Evolutionary conservation across 1,284 basidiomycete genomes (phyloP).

Genomic region (Prillingera fragicola): DNA sequence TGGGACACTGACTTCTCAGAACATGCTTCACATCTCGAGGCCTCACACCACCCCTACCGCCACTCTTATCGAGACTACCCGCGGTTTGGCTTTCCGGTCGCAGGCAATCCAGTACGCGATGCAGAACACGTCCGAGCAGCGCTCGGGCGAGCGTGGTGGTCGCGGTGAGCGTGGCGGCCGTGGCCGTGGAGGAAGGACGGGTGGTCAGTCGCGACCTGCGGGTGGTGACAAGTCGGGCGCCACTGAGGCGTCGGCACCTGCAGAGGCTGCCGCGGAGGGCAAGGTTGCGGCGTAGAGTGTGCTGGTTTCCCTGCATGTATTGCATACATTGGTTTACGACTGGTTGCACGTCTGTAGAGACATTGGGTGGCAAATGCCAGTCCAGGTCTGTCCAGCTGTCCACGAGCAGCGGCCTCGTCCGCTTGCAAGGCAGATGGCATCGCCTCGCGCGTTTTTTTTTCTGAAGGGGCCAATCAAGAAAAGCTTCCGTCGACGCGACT

Average conservation of each 20-base stretch:
- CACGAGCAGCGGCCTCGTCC: too few relatives aligned
- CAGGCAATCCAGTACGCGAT: conserved; percentile 85
- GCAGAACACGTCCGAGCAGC: conserved; percentile 33
- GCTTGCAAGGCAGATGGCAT: too few relatives aligned
- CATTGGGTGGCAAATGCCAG: too few relatives aligned
- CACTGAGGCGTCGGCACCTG: background rate
- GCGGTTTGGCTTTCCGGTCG: conserved; percentile 83
- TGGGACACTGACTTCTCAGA: conserved; percentile 52
- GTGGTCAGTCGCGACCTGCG: conserved; percentile 14
- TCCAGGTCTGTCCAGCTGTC: too few relatives aligned
- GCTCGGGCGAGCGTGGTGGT: conserved; percentile 20
- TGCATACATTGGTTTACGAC: conserved; percentile 17
- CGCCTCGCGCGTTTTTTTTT: too few relatives aligned
- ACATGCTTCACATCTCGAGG: conserved; percentile 91
- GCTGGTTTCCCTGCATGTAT: conserved; percentile 13
- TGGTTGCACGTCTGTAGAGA: too few relatives aligned
- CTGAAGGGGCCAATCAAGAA: too few relatives aligned
- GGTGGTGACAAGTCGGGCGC: background rate
- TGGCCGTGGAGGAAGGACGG: conserved; percentile 25
- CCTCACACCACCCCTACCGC: conserved; percentile 87
- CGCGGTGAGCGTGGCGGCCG: conserved; percentile 31
- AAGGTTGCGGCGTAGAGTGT: conserved; percentile 15
- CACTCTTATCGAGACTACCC: conserved; percentile 91
- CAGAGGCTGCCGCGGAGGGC: background rate
- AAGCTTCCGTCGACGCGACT: too few relatives aligned